A percentile compares a stretch with the other conserved stretches of the same genome.
These are phyloP conservation scores for Fonsecaea nubica DNA, from an alignment of 2,329 filamentous ascomycete species.

Conservation along the genomic window DNA sequence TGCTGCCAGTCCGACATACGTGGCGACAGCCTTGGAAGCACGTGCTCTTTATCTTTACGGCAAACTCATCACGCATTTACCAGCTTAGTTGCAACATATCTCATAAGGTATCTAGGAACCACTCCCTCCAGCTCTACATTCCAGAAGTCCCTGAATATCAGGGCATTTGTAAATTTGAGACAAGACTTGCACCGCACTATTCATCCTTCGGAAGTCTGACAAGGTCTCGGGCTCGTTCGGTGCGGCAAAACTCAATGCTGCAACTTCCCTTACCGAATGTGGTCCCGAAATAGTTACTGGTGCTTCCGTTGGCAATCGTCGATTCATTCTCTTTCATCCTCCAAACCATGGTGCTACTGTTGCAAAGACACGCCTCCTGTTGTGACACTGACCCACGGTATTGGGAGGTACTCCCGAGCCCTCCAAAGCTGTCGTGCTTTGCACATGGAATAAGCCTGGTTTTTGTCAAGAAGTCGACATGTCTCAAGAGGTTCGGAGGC, in stretches of 20 bases:
- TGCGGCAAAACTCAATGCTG: conserved; percentile 13
- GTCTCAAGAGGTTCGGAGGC: conserved; percentile 28
- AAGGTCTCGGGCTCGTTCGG: conserved; percentile 17
- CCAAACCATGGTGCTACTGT: conserved; percentile 10
- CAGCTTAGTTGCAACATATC: background rate
- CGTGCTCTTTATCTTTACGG: background rate
- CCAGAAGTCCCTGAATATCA: background rate
- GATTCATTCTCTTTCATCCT: conserved; percentile 7
- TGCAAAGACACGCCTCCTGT: conserved; percentile 15
- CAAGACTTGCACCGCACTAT: background rate
- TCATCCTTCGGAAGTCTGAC: conserved; percentile 5
- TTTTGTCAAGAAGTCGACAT: conserved; percentile 12
- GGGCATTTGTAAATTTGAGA: conserved; percentile 11
- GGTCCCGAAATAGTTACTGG: conserved; percentile 25
- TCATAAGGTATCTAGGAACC: background rate
- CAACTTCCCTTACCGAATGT: conserved; percentile 25
- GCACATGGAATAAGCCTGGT: conserved; percentile 6
- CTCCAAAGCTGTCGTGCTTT: conserved; percentile 1
- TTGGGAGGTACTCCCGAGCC: conserved; percentile 23
- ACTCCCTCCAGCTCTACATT: background rate
- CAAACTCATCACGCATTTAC: background rate
- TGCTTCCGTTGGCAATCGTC: conserved; percentile 10
- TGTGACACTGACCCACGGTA: conserved; percentile 30
- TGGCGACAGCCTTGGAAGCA: background rate
- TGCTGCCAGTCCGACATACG: background rate